Evolutionary conservation across 2,329 filamentous ascomycete species (phyloP).

Genomic region (Sphaerulina populicola): DNA sequence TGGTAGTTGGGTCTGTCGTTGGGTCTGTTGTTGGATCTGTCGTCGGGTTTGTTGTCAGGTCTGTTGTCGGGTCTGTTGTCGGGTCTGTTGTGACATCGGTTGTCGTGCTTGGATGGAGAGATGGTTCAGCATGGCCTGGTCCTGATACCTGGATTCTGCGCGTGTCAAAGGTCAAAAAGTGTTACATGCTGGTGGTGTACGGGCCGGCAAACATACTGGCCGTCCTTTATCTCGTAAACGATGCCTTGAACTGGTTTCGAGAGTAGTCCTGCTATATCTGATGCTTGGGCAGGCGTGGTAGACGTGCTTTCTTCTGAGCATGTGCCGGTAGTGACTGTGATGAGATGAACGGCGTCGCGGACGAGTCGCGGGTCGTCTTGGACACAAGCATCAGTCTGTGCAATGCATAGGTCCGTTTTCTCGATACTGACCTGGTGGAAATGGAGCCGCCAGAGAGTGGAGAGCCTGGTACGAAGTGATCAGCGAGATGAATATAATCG

Average conservation of each 20-base stretch:
- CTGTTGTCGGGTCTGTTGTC: neutral
- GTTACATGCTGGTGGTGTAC: neutral
- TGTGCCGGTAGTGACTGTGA: conserved; percentile 7
- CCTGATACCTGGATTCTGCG: conserved; percentile 12
- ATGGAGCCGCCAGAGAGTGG: conserved; percentile 22
- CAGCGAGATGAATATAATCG: conserved; percentile 22
- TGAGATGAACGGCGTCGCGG: neutral
- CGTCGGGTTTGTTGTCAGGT: neutral
- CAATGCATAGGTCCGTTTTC: neutral
- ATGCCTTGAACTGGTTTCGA: conserved; percentile 1
- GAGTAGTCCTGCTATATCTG: neutral
- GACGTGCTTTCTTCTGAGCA: conserved; percentile 1
- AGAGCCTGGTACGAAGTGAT: conserved; percentile 24
- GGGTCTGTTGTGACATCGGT: neutral
- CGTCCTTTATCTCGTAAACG: conserved; percentile 15
- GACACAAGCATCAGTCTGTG: neutral
- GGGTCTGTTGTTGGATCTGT: neutral
- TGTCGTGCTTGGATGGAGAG: neutral
- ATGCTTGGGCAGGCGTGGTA: neutral
- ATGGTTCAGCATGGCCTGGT: neutral
- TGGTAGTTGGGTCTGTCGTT: neutral
- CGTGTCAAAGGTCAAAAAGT: neutral
- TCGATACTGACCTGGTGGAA: conserved; percentile 12
- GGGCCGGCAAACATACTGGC: conserved; percentile 6
- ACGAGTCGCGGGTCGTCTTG: neutral